Evolutionary conservation across 1,284 basidiomycete species (phyloP), one percentile per base, ranked within the genome.

Genomic region (Cryptococcus wingfieldii): DNA sequence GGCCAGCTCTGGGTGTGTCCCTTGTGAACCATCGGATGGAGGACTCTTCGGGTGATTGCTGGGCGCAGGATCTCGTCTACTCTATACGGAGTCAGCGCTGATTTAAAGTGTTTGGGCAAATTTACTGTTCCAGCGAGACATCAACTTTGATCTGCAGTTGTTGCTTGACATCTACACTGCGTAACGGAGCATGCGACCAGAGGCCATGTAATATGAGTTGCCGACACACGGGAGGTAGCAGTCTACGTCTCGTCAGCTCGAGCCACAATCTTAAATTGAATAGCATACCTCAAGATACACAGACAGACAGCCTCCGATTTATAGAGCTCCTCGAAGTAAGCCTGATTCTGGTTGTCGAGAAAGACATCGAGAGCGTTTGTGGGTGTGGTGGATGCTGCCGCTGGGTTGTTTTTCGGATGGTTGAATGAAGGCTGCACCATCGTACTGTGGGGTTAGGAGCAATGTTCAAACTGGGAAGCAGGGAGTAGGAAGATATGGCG

Each of bases 181-280:
- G 79, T 44, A 96, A 83, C 0, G 88, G 80, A 14, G 83, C 83
- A 66, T 97, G 90, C 7, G 95, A 82, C 90, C 96, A 99, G 9
- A 98, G 80, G 51, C 93, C 74, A 71, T 90, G 90, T 83, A 97
- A 87, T 44, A 97, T 84, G 34, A 98, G 81, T 74, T 98, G 94
- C 41, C 92, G 82, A 64, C 93, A 90, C 38, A 96, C 77, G 23
- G 90, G 86, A 3, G 86, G 87, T 23, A 98, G 79, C 19, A 98
- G 81, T 50, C 94, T 94, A 46, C 7, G 13, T 23, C 14, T n/a
- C 5, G 28, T 44, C 25, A 19, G 31, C 4, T 39, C 43, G 46
- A 2, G 12, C 25, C 42, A 10, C 1, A 13, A 14, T 10, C 41
- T 6, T 7, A 23, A 16, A 10, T 31, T 23, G 12, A 7, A 18